Evolutionary conservation across 2,329 filamentous ascomycete genomes (phyloP).

Genomic region (Piedraia hortae): DNA sequence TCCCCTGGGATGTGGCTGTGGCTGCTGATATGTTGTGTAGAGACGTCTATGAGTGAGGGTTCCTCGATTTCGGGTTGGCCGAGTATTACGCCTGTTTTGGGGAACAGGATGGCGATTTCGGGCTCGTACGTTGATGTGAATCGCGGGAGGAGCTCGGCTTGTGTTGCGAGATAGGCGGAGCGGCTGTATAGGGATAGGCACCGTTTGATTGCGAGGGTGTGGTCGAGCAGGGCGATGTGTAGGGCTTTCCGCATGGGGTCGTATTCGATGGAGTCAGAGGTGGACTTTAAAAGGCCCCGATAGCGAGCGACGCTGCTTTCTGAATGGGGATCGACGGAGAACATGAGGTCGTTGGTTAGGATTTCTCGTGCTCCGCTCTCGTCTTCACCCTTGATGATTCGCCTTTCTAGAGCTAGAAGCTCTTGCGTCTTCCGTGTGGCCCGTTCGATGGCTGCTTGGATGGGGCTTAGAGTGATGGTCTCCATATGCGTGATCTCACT

Average conservation of each 20-base stretch:
- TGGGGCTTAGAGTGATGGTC: slow-evolving; percentile 38
- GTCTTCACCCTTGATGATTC: slow-evolving; percentile 31
- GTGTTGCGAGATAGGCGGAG: slow-evolving; percentile 28
- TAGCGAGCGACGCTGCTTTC: slow-evolving; percentile 59
- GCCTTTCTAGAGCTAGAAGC: slow-evolving; percentile 47
- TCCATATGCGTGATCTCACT: slow-evolving; percentile 54
- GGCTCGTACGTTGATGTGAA: slow-evolving; percentile 20
- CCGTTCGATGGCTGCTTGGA: slow-evolving; percentile 74
- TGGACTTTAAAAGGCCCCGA: slow-evolving; percentile 29
- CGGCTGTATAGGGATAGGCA: slow-evolving; percentile 39
- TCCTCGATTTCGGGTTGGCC: too few species aligned
- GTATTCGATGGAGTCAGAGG: slow-evolving; percentile 16
- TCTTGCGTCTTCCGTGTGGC: slow-evolving; percentile 79
- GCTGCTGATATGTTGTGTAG: too few species aligned
- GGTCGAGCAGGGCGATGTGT: slow-evolving; percentile 63
- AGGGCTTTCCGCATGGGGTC: slow-evolving; percentile 43
- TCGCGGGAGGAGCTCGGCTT: slow-evolving; percentile 8
- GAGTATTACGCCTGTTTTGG: slow-evolving; percentile 8
- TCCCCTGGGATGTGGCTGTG: too few species aligned
- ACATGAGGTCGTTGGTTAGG: slow-evolving; percentile 46
- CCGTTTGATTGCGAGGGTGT: slow-evolving; percentile 65
- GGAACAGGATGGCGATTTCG: slow-evolving; percentile 17
- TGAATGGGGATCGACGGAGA: slow-evolving; percentile 46
- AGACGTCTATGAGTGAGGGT: too few species aligned
- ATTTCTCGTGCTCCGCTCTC: slow-evolving; percentile 28